These are phyloP conservation scores for Domatiomyces globalis DNA, from an alignment of 2,329 filamentous ascomycete genomes.

Conservation along the genomic window DNA sequence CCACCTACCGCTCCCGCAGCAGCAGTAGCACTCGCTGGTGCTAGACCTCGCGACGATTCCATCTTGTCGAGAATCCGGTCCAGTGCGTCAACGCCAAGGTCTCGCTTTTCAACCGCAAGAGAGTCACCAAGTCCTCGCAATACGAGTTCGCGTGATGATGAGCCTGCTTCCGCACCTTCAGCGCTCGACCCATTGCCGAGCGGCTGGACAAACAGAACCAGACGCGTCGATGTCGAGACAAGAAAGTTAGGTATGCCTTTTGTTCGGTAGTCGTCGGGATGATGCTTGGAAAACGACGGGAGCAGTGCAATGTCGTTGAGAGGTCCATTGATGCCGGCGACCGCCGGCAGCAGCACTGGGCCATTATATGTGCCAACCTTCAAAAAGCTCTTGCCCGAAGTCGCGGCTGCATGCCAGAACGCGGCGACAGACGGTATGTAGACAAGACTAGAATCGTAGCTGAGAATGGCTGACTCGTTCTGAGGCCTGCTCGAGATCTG, in stretches of 20 bases:
- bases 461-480: constrained; percentile 33
- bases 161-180: neutral
- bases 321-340: constrained; percentile 1
- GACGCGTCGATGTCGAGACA: constrained; percentile 9
- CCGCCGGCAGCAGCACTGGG: constrained; percentile 12
- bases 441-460: constrained; percentile 28
- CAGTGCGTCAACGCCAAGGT: constrained; percentile 36
- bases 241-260: constrained; percentile 8
- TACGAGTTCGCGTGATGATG: neutral
- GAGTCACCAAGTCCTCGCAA: neutral
- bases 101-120: constrained; percentile 20
- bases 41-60: constrained; percentile 8
- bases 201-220: constrained; percentile 10
- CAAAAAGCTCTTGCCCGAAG: constrained; percentile 24
- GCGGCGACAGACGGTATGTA: constrained; percentile 31
- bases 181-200: constrained; percentile 1
- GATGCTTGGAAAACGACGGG: neutral
- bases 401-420: constrained; percentile 29
- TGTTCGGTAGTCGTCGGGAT: neutral
- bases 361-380: constrained; percentile 27
- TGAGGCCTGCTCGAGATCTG: constrained; percentile 18
- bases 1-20: neutral
- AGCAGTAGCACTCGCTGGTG: neutral
- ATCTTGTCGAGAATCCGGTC: constrained; percentile 32
- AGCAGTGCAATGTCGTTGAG: neutral